phyloP scores from a whole-genome alignment of 306 rosid species.

The Hippophae tibetana region DNA sequence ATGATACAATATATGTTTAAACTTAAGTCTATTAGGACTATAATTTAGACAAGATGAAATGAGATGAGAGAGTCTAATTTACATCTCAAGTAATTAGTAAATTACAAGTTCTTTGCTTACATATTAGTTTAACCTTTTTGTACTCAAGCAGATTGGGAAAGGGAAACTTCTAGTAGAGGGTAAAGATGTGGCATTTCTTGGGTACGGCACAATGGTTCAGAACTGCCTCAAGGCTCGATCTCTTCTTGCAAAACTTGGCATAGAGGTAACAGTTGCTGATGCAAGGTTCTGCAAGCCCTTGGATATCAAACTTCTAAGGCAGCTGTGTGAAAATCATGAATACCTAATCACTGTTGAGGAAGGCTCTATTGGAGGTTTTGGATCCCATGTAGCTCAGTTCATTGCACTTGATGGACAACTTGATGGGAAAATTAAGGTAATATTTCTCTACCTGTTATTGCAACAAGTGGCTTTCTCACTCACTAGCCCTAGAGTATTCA shows the following conservation, averaged over 20 bases:
- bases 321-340: slow-evolving; percentile 66
- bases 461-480: not conserved
- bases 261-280: slow-evolving; percentile 90
- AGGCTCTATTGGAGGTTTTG: slow-evolving; percentile 91
- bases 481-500: not conserved
- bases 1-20: no score
- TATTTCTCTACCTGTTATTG: not conserved
- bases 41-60: no score
- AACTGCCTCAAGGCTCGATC: slow-evolving; percentile 76
- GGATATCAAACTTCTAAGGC: slow-evolving; percentile 71
- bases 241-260: slow-evolving; percentile 72
- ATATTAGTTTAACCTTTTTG: slow-evolving; percentile 9
- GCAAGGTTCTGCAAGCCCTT: slow-evolving; percentile 98
- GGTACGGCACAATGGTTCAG: slow-evolving; percentile 92
- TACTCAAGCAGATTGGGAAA: slow-evolving; percentile 56
- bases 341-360: slow-evolving; percentile 88
- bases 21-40: no score
- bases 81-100: not conserved
- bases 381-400: slow-evolving; percentile 90
- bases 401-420: slow-evolving; percentile 78
- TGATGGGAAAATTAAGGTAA: slow-evolving; percentile 71
- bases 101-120: slow-evolving; percentile 2
- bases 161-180: slow-evolving; percentile 81
- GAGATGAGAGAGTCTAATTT: no score
- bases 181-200: slow-evolving; percentile 74